Evolutionary conservation across 2,329 filamentous ascomycete genomes (phyloP).

Genomic region (Neofusicoccum cordaticola): DNA sequence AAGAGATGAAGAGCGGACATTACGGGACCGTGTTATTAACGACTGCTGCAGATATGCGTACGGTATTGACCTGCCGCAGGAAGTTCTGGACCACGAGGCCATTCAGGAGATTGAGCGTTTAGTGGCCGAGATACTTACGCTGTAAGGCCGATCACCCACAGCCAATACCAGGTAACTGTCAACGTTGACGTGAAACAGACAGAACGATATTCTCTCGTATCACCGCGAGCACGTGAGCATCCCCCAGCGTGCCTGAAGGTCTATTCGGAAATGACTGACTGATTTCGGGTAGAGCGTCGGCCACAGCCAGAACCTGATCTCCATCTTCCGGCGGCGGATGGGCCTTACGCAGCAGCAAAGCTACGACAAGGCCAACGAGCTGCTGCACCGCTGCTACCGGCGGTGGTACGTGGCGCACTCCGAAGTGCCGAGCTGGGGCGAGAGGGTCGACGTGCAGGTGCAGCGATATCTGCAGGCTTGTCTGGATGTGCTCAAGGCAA

Average conservation of each 20-base stretch:
- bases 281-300: constrained; percentile 17
- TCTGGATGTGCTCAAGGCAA: constrained; percentile 16
- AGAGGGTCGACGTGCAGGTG: constrained; percentile 16
- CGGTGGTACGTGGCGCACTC: constrained; percentile 18
- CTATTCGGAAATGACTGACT: constrained; percentile 15
- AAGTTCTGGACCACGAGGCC: constrained; percentile 8
- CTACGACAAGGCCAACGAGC: constrained; percentile 16
- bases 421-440: constrained; percentile 14
- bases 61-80: constrained; percentile 12
- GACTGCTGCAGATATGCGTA: constrained; percentile 12
- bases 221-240: constrained; percentile 16
- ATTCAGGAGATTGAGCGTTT: constrained; percentile 17
- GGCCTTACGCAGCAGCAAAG: constrained; percentile 17
- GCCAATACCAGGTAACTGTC: background rate
- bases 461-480: constrained; percentile 16
- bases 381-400: constrained; percentile 17
- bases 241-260: background rate
- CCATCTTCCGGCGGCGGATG: constrained; percentile 17
- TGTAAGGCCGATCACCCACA: constrained; percentile 4
- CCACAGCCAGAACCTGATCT: constrained; percentile 18
- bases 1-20: background rate
- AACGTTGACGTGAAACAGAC: constrained; percentile 6
- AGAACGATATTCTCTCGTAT: constrained; percentile 18
- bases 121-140: constrained; percentile 16
- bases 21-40: background rate